Evolutionary conservation across 176 grass and related monocot genomes (phyloP).

Genomic region (Olyra latifolia): DNA sequence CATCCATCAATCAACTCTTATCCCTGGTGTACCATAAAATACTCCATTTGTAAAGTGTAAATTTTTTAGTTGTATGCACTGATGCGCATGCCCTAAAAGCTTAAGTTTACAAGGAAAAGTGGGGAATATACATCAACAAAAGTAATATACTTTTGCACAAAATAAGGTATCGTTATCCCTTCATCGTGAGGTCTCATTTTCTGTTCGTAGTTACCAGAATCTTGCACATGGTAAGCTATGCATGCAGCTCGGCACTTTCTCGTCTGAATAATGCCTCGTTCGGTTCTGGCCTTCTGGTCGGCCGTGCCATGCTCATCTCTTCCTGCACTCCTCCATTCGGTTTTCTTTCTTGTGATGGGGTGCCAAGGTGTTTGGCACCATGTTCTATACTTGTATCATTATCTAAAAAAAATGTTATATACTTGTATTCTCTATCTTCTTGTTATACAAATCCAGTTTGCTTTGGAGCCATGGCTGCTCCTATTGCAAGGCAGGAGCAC

Average conservation of each 20-base stretch:
- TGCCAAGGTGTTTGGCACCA: not conserved
- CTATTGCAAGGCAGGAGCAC: not conserved
- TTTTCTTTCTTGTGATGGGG: not conserved
- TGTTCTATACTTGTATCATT: too few species aligned
- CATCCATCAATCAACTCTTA: too few species aligned
- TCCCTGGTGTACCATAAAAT: too few species aligned
- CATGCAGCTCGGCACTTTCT: not conserved
- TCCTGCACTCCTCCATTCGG: not conserved
- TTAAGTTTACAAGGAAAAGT: too few species aligned
- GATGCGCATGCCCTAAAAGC: too few species aligned
- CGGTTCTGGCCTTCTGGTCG: not conserved
- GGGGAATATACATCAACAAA: too few species aligned
- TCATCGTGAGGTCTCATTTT: not conserved
- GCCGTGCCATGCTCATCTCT: not conserved
- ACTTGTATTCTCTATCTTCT: not conserved
- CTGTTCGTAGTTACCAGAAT: not conserved
- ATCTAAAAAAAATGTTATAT: too few species aligned
- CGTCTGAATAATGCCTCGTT: not conserved
- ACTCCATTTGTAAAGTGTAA: too few species aligned
- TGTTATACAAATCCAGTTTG: not conserved
- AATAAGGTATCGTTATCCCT: not conserved
- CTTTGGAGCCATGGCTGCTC: not conserved
- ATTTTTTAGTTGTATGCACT: too few species aligned
- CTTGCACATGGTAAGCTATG: too few species aligned
- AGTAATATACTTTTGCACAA: too few species aligned